phyloP scores from a whole-genome alignment of 148 eudicot species.

The Cornus florida region DNA sequence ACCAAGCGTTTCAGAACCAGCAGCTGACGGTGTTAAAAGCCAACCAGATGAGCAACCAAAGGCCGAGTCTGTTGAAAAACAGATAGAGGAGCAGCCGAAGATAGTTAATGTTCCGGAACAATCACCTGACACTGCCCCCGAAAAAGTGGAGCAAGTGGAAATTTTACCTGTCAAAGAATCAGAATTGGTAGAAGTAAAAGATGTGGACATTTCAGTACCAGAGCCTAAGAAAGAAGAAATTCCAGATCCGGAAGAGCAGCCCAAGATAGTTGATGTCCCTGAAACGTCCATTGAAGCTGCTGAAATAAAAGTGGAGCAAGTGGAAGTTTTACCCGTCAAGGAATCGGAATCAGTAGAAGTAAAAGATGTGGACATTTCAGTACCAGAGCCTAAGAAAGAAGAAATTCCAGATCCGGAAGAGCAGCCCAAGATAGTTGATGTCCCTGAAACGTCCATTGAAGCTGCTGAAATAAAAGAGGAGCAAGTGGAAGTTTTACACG shows the following conservation, averaged over 20 bases:
- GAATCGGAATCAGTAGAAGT: no score
- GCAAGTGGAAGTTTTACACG: no score
- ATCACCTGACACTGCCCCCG: background rate
- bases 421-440: no score
- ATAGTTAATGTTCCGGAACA: background rate
- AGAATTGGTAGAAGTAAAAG: constrained; percentile 4
- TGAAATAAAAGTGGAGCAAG: background rate
- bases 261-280: background rate
- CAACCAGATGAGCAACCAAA: constrained; percentile 22
- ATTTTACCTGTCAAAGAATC: constrained; percentile 12
- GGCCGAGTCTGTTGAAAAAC: constrained; percentile 24
- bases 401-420: no score
- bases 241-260: background rate
- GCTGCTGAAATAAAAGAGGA: no score
- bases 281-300: background rate
- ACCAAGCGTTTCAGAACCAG: constrained; percentile 8
- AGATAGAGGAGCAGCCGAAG: constrained; percentile 16
- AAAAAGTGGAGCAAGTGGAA: background rate
- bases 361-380: no score
- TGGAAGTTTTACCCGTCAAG: no score
- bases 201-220: background rate
- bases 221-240: constrained; percentile 10
- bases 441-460: no score
- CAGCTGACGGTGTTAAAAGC: background rate
- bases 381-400: no score